A percentile compares a stretch with the other conserved stretches of the same genome.
Conservation (phyloP, 345 rosid genomes). For the Populus deltoides region DNA sequence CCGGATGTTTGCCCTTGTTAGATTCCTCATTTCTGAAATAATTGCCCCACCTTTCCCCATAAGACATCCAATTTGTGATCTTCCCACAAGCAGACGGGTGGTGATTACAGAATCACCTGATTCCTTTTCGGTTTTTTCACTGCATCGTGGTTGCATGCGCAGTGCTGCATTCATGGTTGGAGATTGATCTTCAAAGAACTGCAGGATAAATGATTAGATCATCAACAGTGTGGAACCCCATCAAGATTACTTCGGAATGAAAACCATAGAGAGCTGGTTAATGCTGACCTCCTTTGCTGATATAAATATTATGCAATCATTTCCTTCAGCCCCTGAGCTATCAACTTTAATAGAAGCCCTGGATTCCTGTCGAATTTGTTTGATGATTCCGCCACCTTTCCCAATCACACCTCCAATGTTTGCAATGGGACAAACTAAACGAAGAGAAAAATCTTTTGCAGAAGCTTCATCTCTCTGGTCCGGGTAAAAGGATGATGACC, state of each 20-base stretch:
- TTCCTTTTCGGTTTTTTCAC: slow-evolving; percentile 36
- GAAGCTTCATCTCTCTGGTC: slow-evolving; percentile 32
- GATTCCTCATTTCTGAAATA: slow-evolving; percentile 36
- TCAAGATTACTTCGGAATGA: background rate
- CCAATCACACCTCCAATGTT: slow-evolving; percentile 37
- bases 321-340: slow-evolving; percentile 35
- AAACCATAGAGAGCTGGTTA: background rate
- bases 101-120: slow-evolving; percentile 35
- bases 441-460: slow-evolving; percentile 29
- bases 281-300: slow-evolving; percentile 32
- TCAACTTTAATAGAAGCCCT: slow-evolving; percentile 37
- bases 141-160: slow-evolving; percentile 36
- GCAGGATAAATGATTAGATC: background rate
- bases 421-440: slow-evolving; percentile 29
- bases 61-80: slow-evolving; percentile 38
- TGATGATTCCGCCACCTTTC: slow-evolving; percentile 29
- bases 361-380: slow-evolving; percentile 36
- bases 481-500: slow-evolving; percentile 22
- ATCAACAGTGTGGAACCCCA: background rate
- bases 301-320: slow-evolving; percentile 36
- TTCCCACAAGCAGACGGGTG: slow-evolving; percentile 32
- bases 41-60: slow-evolving; percentile 41
- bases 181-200: slow-evolving; percentile 33
- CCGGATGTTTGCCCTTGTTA: slow-evolving; percentile 33
- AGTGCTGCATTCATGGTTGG: slow-evolving; percentile 33